phyloP scores from a whole-genome alignment of 306 rosid genomes.

The Trifolium dubium region DNA sequence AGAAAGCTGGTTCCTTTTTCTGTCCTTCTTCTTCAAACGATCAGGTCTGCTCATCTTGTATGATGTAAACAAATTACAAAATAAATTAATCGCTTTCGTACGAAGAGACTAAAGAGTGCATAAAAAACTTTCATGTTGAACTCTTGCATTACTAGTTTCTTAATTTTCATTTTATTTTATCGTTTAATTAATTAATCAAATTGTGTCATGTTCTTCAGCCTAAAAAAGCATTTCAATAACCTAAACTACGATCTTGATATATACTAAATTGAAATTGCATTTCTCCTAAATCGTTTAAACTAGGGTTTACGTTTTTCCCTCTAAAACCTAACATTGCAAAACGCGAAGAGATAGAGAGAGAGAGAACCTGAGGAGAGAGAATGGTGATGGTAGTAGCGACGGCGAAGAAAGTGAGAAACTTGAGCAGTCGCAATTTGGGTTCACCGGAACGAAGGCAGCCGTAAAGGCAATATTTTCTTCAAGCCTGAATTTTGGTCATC shows the following conservation, averaged over 20 bases:
- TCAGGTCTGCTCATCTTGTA: conserved; percentile 64
- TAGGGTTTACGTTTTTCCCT: conserved; percentile 26
- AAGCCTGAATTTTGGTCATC: no score
- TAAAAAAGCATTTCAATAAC: not conserved
- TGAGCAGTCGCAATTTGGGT: no score
- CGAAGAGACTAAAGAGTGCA: conserved; percentile 36
- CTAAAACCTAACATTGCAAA: conserved; percentile 28
- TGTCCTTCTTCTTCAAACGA: conserved; percentile 52
- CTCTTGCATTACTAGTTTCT: not conserved
- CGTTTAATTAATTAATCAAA: no score
- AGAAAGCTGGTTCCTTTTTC: conserved; percentile 45
- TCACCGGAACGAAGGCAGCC: no score
- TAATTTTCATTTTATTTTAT: no score
- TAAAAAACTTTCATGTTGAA: conserved; percentile 28
- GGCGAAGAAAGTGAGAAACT: conserved; percentile 22
- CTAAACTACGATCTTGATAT: not conserved
- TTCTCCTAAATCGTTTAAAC: conserved; percentile 10
- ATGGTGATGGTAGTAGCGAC: conserved; percentile 17
- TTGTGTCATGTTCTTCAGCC: no score
- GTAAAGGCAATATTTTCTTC: no score
- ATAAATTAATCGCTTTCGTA: conserved; percentile 26
- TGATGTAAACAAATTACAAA: conserved; percentile 36
- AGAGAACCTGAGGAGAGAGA: conserved; percentile 39
- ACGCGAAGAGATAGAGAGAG: conserved; percentile 18
- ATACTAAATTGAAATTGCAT: conserved; percentile 12